phyloP scores from a whole-genome alignment of 495 filamentous ascomycete species.

The Sabuloglossum arenarium region DNA sequence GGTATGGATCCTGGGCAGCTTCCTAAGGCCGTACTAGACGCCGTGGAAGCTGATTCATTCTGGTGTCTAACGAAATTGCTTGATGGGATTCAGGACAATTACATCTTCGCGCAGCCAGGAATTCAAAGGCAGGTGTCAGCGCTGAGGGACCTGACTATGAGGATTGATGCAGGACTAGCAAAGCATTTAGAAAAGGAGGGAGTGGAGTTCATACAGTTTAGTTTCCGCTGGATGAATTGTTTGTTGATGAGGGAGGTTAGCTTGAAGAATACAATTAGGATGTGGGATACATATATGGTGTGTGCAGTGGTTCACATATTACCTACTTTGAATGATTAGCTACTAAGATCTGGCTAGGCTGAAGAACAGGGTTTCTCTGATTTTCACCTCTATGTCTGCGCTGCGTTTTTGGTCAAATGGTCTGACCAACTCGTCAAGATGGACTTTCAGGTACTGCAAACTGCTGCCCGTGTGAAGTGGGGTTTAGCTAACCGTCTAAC shows the following conservation, averaged over 20 bases:
- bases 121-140: conserved; percentile 86
- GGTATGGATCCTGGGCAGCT: conserved; percentile 95
- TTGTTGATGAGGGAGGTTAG: conserved; percentile 93
- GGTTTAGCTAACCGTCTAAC: neutral
- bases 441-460: conserved; percentile 53
- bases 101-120: conserved; percentile 90
- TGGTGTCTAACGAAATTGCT: conserved; percentile 95
- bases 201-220: conserved; percentile 98
- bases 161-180: conserved; percentile 69
- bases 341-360: conserved; percentile 32
- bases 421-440: conserved; percentile 85
- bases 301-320: conserved; percentile 10
- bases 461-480: neutral
- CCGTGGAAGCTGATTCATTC: conserved; percentile 93
- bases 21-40: conserved; percentile 76
- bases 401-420: conserved; percentile 98
- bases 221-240: conserved; percentile 99
- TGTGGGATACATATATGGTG: conserved; percentile 99
- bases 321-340: neutral
- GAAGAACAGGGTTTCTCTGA: conserved; percentile 97
- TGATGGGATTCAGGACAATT: conserved; percentile 97
- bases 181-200: conserved; percentile 76
- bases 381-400: conserved; percentile 96
- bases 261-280: conserved; percentile 85
- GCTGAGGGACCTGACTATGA: conserved; percentile 66